phyloP scores from a whole-genome alignment of 2,329 filamentous ascomycete species.

The Periconia sp. region DNA sequence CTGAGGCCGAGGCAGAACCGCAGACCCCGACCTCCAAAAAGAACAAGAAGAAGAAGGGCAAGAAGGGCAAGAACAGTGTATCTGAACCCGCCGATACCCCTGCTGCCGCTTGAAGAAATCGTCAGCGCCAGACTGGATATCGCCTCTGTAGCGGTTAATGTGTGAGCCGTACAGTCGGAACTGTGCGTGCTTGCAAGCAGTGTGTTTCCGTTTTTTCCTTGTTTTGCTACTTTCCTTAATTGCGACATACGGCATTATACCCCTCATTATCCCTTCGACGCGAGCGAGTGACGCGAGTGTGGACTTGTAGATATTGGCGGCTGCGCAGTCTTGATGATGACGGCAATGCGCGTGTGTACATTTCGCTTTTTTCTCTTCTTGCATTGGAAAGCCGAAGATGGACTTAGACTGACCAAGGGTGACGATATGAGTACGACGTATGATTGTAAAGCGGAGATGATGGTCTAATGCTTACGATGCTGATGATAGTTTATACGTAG shows the following conservation, averaged over 20 bases:
- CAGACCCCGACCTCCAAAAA: neutral
- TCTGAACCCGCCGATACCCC: neutral
- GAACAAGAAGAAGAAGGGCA: neutral
- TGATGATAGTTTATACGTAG: neutral
- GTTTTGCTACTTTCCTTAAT: conserved; percentile 1
- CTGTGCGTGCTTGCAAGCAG: neutral
- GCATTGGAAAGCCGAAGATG: neutral
- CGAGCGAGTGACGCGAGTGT: conserved; percentile 1
- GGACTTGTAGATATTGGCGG: neutral
- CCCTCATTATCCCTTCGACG: conserved; percentile 1
- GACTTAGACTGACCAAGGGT: neutral
- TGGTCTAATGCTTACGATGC: neutral
- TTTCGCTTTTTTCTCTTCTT: neutral
- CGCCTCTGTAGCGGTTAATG: neutral
- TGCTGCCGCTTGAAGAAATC: neutral
- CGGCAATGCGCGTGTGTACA: neutral
- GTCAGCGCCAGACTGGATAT: neutral
- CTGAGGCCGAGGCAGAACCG: neutral
- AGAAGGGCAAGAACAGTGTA: neutral
- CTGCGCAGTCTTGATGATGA: neutral
- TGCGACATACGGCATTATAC: conserved; percentile 11
- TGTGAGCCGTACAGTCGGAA: neutral
- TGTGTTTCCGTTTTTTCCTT: neutral
- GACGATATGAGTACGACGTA: conserved; percentile 1
- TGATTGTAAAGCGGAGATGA: neutral